phyloP scores from a whole-genome alignment of 768 basidiomycete genomes.

The Lyophyllum decastes region DNA sequence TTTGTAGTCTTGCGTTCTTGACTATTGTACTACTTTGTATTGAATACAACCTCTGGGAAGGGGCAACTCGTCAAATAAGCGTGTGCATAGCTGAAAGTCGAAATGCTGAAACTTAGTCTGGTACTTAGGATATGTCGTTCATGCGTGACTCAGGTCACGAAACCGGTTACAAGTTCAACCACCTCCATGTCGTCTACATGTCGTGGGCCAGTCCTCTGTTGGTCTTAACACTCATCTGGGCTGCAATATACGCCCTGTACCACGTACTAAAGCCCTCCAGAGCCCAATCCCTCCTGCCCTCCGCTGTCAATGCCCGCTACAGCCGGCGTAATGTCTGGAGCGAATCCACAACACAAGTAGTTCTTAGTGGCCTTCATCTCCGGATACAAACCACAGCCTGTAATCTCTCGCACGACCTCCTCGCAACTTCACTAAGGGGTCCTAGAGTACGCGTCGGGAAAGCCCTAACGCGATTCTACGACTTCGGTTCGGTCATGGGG shows the following conservation, averaged over 20 bases:
- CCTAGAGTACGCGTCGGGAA: constrained; percentile 24
- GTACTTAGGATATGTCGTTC: not conserved
- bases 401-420: constrained; percentile 50
- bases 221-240: constrained; percentile 26
- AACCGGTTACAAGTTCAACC: too few species aligned
- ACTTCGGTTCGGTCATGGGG: constrained; percentile 46
- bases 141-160: not conserved
- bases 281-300: constrained; percentile 13
- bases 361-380: constrained; percentile 32
- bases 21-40: constrained; percentile 6
- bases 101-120: not conserved
- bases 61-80: too few species aligned
- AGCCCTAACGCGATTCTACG: constrained; percentile 43
- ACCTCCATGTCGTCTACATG: constrained; percentile 20
- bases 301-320: not conserved
- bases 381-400: constrained; percentile 49
- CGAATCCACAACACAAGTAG: constrained; percentile 20
- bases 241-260: constrained; percentile 22
- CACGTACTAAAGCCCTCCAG: constrained; percentile 14
- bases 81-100: too few species aligned
- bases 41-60: constrained; percentile 17
- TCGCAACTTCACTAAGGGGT: constrained; percentile 36
- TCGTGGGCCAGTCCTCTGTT: constrained; percentile 21
- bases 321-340: constrained; percentile 15
- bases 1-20: constrained; percentile 20